Evolutionary conservation across 2,329 filamentous ascomycete genomes (phyloP), one percentile per base, ranked within the genome.

Genomic region (Sporothrix inflata): DNA sequence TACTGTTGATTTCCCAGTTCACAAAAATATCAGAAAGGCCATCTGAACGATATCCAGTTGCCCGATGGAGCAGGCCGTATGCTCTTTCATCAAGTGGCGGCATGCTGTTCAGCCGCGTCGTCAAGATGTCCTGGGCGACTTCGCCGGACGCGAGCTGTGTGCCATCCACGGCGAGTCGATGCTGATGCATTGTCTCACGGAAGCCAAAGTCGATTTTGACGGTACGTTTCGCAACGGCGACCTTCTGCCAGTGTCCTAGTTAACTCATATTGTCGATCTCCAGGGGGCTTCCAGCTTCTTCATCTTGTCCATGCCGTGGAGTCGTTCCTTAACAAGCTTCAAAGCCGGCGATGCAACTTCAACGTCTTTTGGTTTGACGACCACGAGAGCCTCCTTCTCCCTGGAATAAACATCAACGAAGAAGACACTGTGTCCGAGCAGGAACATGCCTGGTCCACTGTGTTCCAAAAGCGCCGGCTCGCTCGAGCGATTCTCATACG

Each of bases 71-170:
- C 24, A 38, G 42, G 42, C 27, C 11, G 8, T 14, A 21, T 27
- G 8, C 14, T 47, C 27, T 14, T 51, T 49, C 24, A 8, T 14
- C 12, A 9, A n/a, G 42, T 67, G 63, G 63, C 63, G 42, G 14
- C n/a, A 67, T 12, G 16, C 19, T 24, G 63, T n/a, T 7, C 63
- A 51, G 21, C 63, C 63, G 19, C 72, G 45, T 7, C 70, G 74
- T n/a, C 84, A 92, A 38, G 90, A 93, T 75, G 85, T 94, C 2
- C 87, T 94, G 4, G 91, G 92, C 53, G 92, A 94, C 78, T 94
- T 92, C 80, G 91, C 90, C 3, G 91, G 92, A 27, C 88, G 88
- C 73, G 91, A 93, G 77, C 84, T 91, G 12, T 94, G 94, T 78
- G 82, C 91, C 27, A 86, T 94, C 40, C 90, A 94, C 75, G 91